Percentiles rank a stretch among this genome's conserved stretches.
Conservation (phyloP, 768 basidiomycete species). For the Kwoniella heveanensis region DNA sequence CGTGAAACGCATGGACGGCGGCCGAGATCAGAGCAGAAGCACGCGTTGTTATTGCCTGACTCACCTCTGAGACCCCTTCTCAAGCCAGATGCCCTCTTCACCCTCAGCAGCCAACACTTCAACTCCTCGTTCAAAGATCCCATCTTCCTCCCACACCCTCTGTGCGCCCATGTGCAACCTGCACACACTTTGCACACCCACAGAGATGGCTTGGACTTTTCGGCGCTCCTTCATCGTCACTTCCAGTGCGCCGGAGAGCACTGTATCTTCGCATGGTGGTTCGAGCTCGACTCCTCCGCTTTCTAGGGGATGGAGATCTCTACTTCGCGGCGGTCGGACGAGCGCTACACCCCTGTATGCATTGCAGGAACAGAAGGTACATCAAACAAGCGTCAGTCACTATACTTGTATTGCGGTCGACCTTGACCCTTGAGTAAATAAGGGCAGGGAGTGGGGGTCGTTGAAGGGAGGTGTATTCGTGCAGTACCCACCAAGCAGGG, state of each 20-base stretch:
- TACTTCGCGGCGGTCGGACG: constrained; percentile 31
- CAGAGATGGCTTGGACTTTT: constrained; percentile 34
- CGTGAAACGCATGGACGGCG: too few relatives aligned
- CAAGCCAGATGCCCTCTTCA: constrained; percentile 47
- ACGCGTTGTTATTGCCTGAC: not conserved
- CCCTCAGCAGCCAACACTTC: constrained; percentile 33
- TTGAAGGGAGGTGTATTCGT: too few relatives aligned
- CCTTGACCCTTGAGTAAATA: too few relatives aligned
- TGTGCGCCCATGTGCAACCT: constrained; percentile 33
- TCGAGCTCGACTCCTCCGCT: constrained; percentile 13
- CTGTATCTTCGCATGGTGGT: constrained; percentile 48
- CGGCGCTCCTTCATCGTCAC: constrained; percentile 50
- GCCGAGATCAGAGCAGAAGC: not conserved
- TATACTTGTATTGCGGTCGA: too few relatives aligned
- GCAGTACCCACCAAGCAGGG: constrained; percentile 41
- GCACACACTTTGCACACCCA: constrained; percentile 43
- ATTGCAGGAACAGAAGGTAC: not conserved
- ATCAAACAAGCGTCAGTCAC: not conserved
- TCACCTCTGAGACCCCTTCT: constrained; percentile 33
- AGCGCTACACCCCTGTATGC: constrained; percentile 38
- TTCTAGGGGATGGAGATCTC: constrained; percentile 39
- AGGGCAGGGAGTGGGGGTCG: too few relatives aligned
- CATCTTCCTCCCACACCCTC: constrained; percentile 50
- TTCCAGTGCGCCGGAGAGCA: constrained; percentile 46
- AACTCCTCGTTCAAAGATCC: constrained; percentile 44